Conservation (phyloP, 2,329 filamentous ascomycete species). For the Chalara sp. region DNA sequence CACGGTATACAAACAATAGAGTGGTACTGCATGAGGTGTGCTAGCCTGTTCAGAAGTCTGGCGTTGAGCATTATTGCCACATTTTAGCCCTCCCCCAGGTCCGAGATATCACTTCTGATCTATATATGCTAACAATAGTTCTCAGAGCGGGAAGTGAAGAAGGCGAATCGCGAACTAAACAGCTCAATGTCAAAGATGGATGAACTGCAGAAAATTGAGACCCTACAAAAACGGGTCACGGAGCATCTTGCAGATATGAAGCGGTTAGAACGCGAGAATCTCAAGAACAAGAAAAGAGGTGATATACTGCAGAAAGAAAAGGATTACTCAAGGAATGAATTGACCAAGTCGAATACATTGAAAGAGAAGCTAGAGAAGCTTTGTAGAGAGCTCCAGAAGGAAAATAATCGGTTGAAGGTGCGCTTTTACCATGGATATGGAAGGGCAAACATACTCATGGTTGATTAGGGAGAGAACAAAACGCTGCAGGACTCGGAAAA, state of each 20-base stretch:
- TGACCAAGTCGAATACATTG: conserved; percentile 82
- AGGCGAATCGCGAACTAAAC: conserved; percentile 84
- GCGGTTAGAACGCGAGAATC: conserved; percentile 84
- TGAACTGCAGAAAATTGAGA: conserved; percentile 84
- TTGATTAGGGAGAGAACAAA: conserved; percentile 76
- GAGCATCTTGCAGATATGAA: conserved; percentile 94
- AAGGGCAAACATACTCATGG: not conserved
- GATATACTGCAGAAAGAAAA: conserved; percentile 96
- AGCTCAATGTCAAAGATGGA: conserved; percentile 88
- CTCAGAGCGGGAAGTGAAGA: conserved; percentile 88
- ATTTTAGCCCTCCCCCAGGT: no score
- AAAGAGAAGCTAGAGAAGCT: conserved; percentile 97
- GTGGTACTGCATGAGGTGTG: no score
- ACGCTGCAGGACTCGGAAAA: conserved; percentile 82
- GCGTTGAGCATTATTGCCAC: no score
- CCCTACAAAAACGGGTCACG: conserved; percentile 83
- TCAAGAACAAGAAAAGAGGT: conserved; percentile 91
- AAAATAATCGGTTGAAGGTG: conserved; percentile 98
- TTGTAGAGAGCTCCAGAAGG: conserved; percentile 86
- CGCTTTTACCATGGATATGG: conserved; percentile 12
- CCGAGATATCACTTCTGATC: no score
- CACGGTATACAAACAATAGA: no score
- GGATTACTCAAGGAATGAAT: conserved; percentile 78
- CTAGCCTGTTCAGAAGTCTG: no score
- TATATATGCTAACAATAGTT: conserved; percentile 4